A percentile compares a stretch with the other conserved stretches of the same genome.
Conservation (phyloP, 495 filamentous ascomycete genomes). For the Penicillium egyptiacum region DNA sequence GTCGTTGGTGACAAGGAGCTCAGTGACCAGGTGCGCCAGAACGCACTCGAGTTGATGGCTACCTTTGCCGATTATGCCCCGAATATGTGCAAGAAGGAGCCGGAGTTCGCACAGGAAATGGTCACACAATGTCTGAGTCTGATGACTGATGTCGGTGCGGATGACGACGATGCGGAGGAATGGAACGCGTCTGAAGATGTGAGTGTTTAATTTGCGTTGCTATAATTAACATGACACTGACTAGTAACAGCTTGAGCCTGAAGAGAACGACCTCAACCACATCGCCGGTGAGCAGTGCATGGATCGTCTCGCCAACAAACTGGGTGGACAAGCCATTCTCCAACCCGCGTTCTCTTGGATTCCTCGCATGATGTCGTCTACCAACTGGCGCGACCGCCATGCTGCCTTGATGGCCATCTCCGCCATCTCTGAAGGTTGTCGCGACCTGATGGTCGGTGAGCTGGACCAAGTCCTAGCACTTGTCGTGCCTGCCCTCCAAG, state of each 20-base stretch:
- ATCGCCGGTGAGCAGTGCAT: conserved; percentile 98
- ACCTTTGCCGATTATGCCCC: conserved; percentile 96
- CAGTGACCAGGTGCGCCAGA: conserved; percentile 84
- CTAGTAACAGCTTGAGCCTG: conserved; percentile 69
- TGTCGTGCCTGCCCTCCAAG: conserved; percentile 88
- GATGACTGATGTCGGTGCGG: conserved; percentile 97
- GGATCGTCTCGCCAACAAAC: conserved; percentile 96
- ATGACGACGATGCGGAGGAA: conserved; percentile 92
- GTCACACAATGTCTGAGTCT: conserved; percentile 97
- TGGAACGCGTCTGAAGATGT: conserved; percentile 95
- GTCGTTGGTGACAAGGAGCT: conserved; percentile 96
- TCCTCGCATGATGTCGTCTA: conserved; percentile 94
- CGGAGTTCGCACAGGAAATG: conserved; percentile 89
- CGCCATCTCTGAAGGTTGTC: conserved; percentile 96
- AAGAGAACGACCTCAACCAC: conserved; percentile 97
- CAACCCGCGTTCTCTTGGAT: conserved; percentile 97
- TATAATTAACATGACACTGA: conserved; percentile 18
- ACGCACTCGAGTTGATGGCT: conserved; percentile 93
- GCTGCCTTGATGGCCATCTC: conserved; percentile 99
- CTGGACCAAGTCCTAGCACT: conserved; percentile 90
- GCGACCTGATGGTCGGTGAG: conserved; percentile 93
- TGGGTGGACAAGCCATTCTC: conserved; percentile 82
- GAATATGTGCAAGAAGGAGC: conserved; percentile 90
- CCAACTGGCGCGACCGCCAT: conserved; percentile 92
- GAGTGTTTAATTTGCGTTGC: conserved; percentile 43